phyloP scores from a whole-genome alignment of 306 rosid species.

The Fagus crenata region DNA sequence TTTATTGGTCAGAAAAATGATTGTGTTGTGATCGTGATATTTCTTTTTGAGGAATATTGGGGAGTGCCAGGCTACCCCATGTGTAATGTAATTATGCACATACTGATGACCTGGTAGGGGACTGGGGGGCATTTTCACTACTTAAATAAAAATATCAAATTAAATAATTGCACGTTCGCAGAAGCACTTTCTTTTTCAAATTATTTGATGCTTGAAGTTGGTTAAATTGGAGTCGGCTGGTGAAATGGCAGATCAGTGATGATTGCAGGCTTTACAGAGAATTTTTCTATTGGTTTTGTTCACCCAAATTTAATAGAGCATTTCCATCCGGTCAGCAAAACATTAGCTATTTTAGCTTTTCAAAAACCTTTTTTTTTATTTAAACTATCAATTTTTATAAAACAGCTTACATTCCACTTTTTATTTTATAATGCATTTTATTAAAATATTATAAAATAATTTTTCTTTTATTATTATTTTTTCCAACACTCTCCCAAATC shows the following conservation, averaged over 20 bases:
- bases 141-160: not conserved
- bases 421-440: too few relatives aligned
- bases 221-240: not conserved
- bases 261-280: not conserved
- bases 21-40: constrained; percentile 6
- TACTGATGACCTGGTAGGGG: not conserved
- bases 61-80: not conserved
- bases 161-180: not conserved
- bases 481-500: too few relatives aligned
- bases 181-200: not conserved
- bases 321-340: too few relatives aligned
- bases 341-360: too few relatives aligned
- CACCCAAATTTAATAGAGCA: too few relatives aligned
- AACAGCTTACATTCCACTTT: too few relatives aligned
- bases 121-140: not conserved
- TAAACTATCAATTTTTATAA: too few relatives aligned
- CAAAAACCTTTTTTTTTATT: too few relatives aligned
- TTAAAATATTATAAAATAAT: too few relatives aligned
- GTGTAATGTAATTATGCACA: not conserved
- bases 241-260: not conserved
- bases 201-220: not conserved
- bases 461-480: too few relatives aligned
- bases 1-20: not conserved
- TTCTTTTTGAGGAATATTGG: constrained; percentile 1
- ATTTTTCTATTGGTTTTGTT: not conserved